Evolutionary conservation across 2,329 filamentous ascomycete genomes (phyloP), one percentile per base, ranked within the genome.

Genomic region (Thermomyces lanuginosus): DNA sequence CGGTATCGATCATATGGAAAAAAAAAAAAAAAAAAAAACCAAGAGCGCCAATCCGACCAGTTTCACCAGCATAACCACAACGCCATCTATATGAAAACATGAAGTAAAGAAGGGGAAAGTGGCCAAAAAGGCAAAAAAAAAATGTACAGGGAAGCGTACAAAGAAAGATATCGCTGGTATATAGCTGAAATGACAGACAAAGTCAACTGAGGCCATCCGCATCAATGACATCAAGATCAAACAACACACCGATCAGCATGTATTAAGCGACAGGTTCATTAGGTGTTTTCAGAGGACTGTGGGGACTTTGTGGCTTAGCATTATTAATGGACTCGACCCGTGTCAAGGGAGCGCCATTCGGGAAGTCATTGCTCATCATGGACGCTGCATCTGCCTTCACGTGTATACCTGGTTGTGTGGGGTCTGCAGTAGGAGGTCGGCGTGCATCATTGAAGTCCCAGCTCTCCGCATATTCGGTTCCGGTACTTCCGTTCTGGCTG

Each of bases 401-500:
- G n/a, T 81, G 91, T 4, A 73, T 76, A 13, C 27, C 27, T 16
- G 31, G 24, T 14, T 64, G 66, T 6, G 52, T 48, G 22, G 47
- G 53, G 32, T 78, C 74, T 37, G 71, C 48, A 9, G 74, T 74
- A 38, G 63, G 58, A 34, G 72, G 66, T 40, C 71, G 69, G 26
- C 65, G 60, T 8, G 26, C 24, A 28, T 46, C 39, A 34, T 51
- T 56, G 34, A 52, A 58, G 21, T 59, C 56, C 26, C 55, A 42
- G 34, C 54, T 58, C 19, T 51, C 61, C 12, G 82, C 91, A 51
- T 83, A 91, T 42, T 91, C 84, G 26, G 89, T 93, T 34, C 82
- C 86, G 52, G 92, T 84, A 55, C 84, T 93, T 34, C 83, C 82
- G 41, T 86, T 91, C 47, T 92, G 81, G 43, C 80, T 89, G 40